Base-by-base conservation (phyloP, 2,329 filamentous ascomycete species). In the Hypomyces perniciosus region DNA sequence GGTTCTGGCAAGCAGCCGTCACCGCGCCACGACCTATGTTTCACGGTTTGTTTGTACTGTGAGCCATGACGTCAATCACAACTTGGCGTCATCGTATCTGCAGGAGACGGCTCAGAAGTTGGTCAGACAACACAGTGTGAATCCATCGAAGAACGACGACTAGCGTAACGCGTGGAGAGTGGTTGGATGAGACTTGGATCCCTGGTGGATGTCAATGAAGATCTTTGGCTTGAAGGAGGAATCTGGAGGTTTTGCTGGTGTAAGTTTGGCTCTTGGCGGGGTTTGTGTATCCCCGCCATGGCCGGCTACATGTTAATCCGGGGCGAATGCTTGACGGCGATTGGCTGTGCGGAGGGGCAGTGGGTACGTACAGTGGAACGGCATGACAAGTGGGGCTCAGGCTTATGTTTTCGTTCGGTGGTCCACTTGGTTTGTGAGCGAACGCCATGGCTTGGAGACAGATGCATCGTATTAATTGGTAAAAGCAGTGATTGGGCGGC, bases 31-130 rank as follows among this genome's bases (percentile, higher is more conserved):
- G 20, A 35, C 33, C 33, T 8, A 8, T 35, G 33, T 8, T 35
- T 35, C 8, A 35, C 33, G 8, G 8, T 35, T 12, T 35, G 47
- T 9, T 37, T 30, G 38, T 35, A 41, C 35, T 29, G 46, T 37
- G 30, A 27, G 9, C 27, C 6, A 46, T 50, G 48, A 50, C 48
- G 48, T 50, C 43, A 51, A 42, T 28, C 37, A 30, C 45, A 33
- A 20, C 13, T 40, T 40, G 45, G 37, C 29, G 26, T 34, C 33
- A 40, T 31, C 28, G 30, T 10, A 13, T 46, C 5, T 35, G 12
- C 29, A 13, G 27, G 42, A 9, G 8, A 26, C 29, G 13, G 13
- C 33, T 13, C 7, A 10, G 10, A 28, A n/a, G 35, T 20, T 44
- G 35, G 42, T 10, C 29, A 13, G 48, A 39, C 33, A 3, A 35